phyloP scores from a whole-genome alignment of 2,329 filamentous ascomycete species.

The Colletotrichum echinochloae region DNA sequence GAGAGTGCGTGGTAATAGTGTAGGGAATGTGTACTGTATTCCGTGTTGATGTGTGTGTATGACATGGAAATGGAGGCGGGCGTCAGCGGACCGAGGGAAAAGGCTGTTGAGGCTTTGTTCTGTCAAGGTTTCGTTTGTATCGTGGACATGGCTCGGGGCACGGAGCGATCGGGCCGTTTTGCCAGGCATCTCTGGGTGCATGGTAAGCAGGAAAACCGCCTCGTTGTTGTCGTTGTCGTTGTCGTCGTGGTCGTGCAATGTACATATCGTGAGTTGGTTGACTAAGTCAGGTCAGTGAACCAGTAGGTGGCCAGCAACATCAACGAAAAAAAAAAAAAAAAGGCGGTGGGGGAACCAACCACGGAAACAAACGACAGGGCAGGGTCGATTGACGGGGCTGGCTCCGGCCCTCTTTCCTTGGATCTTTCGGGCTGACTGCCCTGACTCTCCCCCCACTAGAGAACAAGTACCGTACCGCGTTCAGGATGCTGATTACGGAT shows the following conservation, averaged over 20 bases:
- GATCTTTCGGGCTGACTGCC: not conserved
- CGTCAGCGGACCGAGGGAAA: not conserved
- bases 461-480: not conserved
- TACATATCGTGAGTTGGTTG: not conserved
- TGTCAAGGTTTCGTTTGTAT: not conserved
- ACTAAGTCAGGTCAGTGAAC: not conserved
- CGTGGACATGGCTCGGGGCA: too few relatives aligned
- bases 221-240: not conserved
- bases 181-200: too few relatives aligned
- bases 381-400: slow-evolving; percentile 30
- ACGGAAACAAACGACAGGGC: slow-evolving; percentile 18
- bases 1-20: not conserved
- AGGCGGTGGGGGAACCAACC: not conserved
- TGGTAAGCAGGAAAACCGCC: not conserved
- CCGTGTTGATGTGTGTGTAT: not conserved
- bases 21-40: not conserved
- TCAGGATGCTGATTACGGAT: too few relatives aligned
- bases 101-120: not conserved
- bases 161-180: not conserved
- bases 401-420: slow-evolving; percentile 22
- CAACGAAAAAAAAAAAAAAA: not conserved
- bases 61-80: slow-evolving; percentile 1
- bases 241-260: not conserved
- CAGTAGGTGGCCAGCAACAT: not conserved
- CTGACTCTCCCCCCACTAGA: slow-evolving; percentile 20